A percentile compares a stretch with the other conserved stretches of the same genome.
phyloP scores from a whole-genome alignment of 306 rosid species.

The Begonia masoniana region DNA sequence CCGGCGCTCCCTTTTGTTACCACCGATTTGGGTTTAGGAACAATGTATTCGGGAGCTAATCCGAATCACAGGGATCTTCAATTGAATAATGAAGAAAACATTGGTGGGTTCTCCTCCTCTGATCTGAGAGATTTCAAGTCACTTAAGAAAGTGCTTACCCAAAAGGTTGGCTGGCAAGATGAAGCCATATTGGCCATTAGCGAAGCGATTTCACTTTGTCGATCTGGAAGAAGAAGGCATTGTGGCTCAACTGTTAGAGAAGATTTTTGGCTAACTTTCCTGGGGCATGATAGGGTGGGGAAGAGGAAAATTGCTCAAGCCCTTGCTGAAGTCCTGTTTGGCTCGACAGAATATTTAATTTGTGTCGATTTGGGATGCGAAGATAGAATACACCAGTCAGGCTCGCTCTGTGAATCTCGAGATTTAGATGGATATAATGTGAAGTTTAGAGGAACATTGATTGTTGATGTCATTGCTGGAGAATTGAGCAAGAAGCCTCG shows the following conservation, averaged over 20 bases:
- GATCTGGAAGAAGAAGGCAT: conserved; percentile 35
- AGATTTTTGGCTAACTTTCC: conserved; percentile 68
- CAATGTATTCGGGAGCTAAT: conserved; percentile 36
- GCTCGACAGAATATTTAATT: conserved; percentile 40
- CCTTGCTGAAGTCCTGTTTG: conserved; percentile 53
- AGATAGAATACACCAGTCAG: conserved; percentile 18
- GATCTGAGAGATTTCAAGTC: conserved; percentile 58
- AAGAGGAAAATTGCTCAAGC: conserved; percentile 60
- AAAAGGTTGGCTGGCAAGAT: conserved; percentile 68
- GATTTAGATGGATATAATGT: conserved; percentile 29
- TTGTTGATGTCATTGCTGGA: conserved; percentile 56
- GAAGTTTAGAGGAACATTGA: conserved; percentile 50
- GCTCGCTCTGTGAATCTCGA: conserved; percentile 31
- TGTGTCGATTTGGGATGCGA: conserved; percentile 45
- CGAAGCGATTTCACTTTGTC: conserved; percentile 31
- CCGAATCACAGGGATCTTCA: conserved; percentile 34
- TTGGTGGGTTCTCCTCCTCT: neutral
- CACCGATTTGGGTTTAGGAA: conserved; percentile 93
- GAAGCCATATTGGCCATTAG: conserved; percentile 54
- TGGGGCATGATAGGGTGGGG: conserved; percentile 77
- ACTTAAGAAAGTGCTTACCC: conserved; percentile 30
- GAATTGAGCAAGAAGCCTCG: conserved; percentile 59
- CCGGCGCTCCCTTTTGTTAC: conserved; percentile 45
- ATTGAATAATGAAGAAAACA: conserved; percentile 16
- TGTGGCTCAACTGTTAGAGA: conserved; percentile 33